Evolutionary conservation across 1,139 yeast genomes (phyloP).

Genomic region (Candida tunisiensis): DNA sequence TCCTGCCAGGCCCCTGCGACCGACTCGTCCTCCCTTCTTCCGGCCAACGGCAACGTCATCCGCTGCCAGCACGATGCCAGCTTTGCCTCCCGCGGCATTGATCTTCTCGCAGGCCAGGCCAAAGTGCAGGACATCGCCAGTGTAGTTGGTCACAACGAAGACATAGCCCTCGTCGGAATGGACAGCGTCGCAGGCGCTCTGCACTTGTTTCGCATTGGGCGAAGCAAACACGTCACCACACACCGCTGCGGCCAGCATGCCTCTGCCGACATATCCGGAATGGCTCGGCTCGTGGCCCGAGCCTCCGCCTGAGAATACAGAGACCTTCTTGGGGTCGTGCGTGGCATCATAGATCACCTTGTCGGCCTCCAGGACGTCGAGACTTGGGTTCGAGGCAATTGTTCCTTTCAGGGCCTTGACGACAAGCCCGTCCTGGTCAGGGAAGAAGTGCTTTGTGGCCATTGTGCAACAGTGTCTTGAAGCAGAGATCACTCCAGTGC

Average conservation of each 20-base stretch:
- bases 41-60: slow-evolving; percentile 92
- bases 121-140: slow-evolving; percentile 87
- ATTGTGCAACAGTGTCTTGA: no score
- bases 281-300: slow-evolving; percentile 94
- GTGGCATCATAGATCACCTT: slow-evolving; percentile 22
- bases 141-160: slow-evolving; percentile 73
- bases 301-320: slow-evolving; percentile 82
- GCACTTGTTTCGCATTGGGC: slow-evolving; percentile 78
- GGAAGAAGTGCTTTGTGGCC: slow-evolving; percentile 22
- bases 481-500: no score
- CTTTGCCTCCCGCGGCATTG: slow-evolving; percentile 47
- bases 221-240: slow-evolving; percentile 84
- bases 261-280: slow-evolving; percentile 78
- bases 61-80: slow-evolving; percentile 59
- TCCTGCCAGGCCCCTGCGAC: slow-evolving; percentile 88
- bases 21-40: slow-evolving; percentile 75
- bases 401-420: slow-evolving; percentile 13
- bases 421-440: slow-evolving; percentile 14
- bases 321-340: slow-evolving; percentile 27
- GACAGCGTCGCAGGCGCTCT: slow-evolving; percentile 51
- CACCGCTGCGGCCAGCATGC: slow-evolving; percentile 73
- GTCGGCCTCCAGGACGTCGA: slow-evolving; percentile 19
- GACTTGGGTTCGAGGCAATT: slow-evolving; percentile 15
- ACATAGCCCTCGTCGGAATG: slow-evolving; percentile 44
- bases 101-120: slow-evolving; percentile 86